Evolutionary conservation across 768 basidiomycete genomes (phyloP).

Genomic region (Leccinum uliginosum): DNA sequence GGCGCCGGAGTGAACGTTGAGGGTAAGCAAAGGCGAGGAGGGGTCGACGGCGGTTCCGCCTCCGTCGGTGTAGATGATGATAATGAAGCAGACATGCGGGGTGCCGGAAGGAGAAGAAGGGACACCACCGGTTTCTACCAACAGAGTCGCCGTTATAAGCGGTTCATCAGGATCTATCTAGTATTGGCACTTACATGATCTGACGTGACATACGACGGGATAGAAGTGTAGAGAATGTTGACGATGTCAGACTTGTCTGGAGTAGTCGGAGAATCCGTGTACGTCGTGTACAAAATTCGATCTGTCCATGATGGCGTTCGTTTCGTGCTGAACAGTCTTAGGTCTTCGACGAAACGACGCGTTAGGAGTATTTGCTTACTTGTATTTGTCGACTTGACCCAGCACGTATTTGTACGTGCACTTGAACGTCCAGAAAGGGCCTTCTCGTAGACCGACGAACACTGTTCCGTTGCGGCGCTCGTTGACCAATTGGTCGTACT

Average conservation of each 20-base stretch:
- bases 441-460: slow-evolving; percentile 75
- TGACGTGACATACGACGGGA: slow-evolving; percentile 81
- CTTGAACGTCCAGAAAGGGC: slow-evolving; percentile 85
- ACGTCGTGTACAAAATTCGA: slow-evolving; percentile 79
- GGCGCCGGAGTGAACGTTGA: slow-evolving; percentile 45
- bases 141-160: neutral
- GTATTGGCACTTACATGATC: slow-evolving; percentile 69
- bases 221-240: slow-evolving; percentile 71
- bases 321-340: slow-evolving; percentile 42
- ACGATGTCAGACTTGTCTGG: slow-evolving; percentile 50
- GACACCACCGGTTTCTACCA: slow-evolving; percentile 82
- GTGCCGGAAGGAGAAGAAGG: slow-evolving; percentile 58
- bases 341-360: neutral
- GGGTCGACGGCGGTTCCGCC: slow-evolving; percentile 19
- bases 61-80: slow-evolving; percentile 16
- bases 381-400: slow-evolving; percentile 80
- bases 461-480: slow-evolving; percentile 62
- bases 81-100: slow-evolving; percentile 21
- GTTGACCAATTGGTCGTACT: slow-evolving; percentile 66
- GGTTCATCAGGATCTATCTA: neutral
- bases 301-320: slow-evolving; percentile 93
- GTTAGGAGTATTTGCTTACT: slow-evolving; percentile 38
- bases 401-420: slow-evolving; percentile 87
- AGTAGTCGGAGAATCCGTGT: slow-evolving; percentile 55
- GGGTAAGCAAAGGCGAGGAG: slow-evolving; percentile 50